These are phyloP conservation scores for Chrysophaeum taylorii DNA, from an alignment of 352 stramenopile species.

Conservation along the genomic window DNA sequence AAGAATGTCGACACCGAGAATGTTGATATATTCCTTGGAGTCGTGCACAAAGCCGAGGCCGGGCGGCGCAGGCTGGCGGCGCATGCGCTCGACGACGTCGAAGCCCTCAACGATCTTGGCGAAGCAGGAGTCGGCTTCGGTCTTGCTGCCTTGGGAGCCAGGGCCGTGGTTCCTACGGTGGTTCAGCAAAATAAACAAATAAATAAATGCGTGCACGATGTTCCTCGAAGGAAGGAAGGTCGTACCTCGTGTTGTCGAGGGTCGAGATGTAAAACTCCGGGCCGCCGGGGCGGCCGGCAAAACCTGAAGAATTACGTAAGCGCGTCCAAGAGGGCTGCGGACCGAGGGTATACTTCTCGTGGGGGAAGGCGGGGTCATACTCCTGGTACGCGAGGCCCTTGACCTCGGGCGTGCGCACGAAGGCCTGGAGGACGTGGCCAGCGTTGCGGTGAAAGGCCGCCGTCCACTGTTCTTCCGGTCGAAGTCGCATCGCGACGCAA, in stretches of 20 bases:
- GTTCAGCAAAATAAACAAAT: too few relatives aligned
- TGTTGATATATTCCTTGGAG: neutral
- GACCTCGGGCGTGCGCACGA: neutral
- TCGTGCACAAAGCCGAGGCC: constrained; percentile 4
- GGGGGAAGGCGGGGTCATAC: constrained; percentile 45
- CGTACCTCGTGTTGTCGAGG: constrained; percentile 44
- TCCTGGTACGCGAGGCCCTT: constrained; percentile 47
- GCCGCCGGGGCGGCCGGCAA: constrained; percentile 45
- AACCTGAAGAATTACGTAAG: too few relatives aligned
- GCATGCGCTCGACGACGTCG: constrained; percentile 22
- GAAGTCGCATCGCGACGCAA: neutral
- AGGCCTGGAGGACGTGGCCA: constrained; percentile 22
- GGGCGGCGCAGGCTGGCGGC: neutral
- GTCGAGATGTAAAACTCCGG: constrained; percentile 59
- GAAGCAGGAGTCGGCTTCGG: constrained; percentile 59
- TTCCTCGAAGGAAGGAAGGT: too few relatives aligned
- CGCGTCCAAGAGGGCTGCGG: too few relatives aligned
- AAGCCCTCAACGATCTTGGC: constrained; percentile 31
- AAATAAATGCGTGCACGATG: too few relatives aligned
- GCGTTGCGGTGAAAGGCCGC: constrained; percentile 23
- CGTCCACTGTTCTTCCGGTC: neutral
- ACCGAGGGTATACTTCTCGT: constrained; percentile 49
- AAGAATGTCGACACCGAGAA: constrained; percentile 13
- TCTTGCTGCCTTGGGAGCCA: constrained; percentile 43
- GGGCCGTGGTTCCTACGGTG: constrained; percentile 50